A percentile compares a stretch with the other conserved stretches of the same genome.
These are phyloP conservation scores for Knoxia roxburghii DNA, from an alignment of 257 asterid genomes.

Conservation along the genomic window DNA sequence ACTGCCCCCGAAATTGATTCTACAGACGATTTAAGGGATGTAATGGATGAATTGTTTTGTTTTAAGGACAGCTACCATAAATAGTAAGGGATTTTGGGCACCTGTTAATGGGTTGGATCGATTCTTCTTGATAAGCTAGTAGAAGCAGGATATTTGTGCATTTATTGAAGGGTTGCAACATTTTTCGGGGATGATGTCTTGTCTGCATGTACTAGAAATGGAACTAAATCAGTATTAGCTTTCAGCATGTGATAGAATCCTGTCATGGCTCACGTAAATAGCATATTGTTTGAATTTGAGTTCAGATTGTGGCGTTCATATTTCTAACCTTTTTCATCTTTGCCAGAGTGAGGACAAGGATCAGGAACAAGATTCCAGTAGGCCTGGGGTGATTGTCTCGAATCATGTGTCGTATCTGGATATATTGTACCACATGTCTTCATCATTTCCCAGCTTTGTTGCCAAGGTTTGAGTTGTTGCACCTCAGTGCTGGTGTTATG, in stretches of 20 bases:
- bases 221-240: background rate
- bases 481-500: background rate
- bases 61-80: background rate
- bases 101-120: background rate
- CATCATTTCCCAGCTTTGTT: conserved; percentile 89
- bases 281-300: background rate
- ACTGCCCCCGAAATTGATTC: background rate
- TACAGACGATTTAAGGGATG: background rate
- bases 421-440: conserved; percentile 85
- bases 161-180: background rate
- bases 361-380: conserved; percentile 43
- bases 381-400: conserved; percentile 80
- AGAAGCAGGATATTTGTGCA: background rate
- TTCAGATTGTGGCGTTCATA: background rate
- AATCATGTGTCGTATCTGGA: conserved; percentile 89
- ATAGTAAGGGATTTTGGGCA: background rate
- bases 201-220: background rate
- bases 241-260: background rate
- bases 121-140: background rate
- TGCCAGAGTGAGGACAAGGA: conserved; percentile 41
- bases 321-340: conserved; percentile 10
- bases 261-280: background rate
- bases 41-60: background rate
- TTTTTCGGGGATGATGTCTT: background rate
- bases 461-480: conserved; percentile 63